Evolutionary conservation across 2,329 filamentous ascomycete species (phyloP).

Genomic region (Monosporascus sp.): DNA sequence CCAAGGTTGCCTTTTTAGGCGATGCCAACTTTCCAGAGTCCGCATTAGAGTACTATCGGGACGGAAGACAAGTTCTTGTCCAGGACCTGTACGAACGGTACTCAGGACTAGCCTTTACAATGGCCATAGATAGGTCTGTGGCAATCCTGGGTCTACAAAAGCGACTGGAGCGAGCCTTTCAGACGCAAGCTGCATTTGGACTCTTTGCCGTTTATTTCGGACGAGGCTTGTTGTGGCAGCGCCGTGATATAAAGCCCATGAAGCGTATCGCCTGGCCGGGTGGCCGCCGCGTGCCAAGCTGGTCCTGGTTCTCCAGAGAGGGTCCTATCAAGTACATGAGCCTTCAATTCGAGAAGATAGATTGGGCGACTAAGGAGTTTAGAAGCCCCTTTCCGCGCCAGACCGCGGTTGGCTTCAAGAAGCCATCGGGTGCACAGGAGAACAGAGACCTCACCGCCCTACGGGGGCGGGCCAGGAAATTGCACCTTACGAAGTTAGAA

Average conservation of each 20-base stretch:
- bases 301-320: slow-evolving; percentile 8
- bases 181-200: slow-evolving; percentile 1
- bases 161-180: not conserved
- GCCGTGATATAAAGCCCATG: not conserved
- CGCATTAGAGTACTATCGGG: slow-evolving; percentile 1
- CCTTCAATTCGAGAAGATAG: not conserved
- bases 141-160: slow-evolving; percentile 4
- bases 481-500: not conserved
- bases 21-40: slow-evolving; percentile 4
- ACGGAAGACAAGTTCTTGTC: not conserved
- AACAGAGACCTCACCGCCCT: too few species aligned
- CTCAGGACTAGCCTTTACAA: slow-evolving; percentile 2
- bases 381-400: slow-evolving; percentile 2
- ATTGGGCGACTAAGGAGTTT: slow-evolving; percentile 3
- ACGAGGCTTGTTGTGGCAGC: slow-evolving; percentile 4
- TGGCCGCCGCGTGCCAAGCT: slow-evolving; percentile 1
- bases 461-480: not conserved
- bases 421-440: too few species aligned
- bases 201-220: not conserved
- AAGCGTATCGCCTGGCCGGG: not conserved
- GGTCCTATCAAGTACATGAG: slow-evolving; percentile 9
- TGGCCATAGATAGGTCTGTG: slow-evolving; percentile 1
- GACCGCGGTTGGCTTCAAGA: too few species aligned
- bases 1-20: slow-evolving; percentile 2
- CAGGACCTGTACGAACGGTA: slow-evolving; percentile 3